Conservation (phyloP, 2,329 filamentous ascomycete genomes). For the Amesomyces nigricolor region DNA sequence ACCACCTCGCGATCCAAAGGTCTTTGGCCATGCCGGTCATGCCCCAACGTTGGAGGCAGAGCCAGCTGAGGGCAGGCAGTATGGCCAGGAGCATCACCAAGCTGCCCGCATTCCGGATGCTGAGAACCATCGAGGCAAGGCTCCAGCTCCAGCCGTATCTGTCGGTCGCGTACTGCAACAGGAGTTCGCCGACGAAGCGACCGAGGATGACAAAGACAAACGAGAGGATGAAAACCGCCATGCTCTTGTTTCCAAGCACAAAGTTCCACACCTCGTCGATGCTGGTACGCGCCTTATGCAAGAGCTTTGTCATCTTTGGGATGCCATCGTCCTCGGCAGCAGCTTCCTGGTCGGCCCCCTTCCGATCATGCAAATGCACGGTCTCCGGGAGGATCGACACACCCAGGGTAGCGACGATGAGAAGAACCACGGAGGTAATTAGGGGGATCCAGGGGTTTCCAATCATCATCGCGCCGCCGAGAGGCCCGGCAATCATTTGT, state of each 20-base stretch:
- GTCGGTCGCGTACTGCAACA: constrained; percentile 50
- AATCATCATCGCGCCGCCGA: constrained; percentile 38
- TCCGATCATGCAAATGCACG: constrained; percentile 29
- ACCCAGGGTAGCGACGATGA: constrained; percentile 29
- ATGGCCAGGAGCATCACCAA: constrained; percentile 36
- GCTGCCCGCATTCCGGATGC: constrained; percentile 35
- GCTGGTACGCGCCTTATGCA: constrained; percentile 26
- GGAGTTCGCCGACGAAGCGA: constrained; percentile 33
- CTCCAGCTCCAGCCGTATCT: constrained; percentile 46
- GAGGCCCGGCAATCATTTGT: constrained; percentile 36
- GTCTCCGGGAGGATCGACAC: constrained; percentile 40
- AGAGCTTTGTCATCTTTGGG: constrained; percentile 17
- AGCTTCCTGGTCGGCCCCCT: neutral
- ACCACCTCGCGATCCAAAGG: constrained; percentile 35
- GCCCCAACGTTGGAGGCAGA: constrained; percentile 31
- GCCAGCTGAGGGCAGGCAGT: constrained; percentile 33
- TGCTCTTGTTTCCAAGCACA: constrained; percentile 34
- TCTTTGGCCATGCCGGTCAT: constrained; percentile 36
- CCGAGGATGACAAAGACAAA: constrained; percentile 32
- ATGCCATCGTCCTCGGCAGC: neutral
- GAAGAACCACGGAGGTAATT: constrained; percentile 31
- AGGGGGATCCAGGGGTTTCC: constrained; percentile 38
- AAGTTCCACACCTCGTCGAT: constrained; percentile 36
- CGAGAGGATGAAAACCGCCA: constrained; percentile 36
- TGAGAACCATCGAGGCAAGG: constrained; percentile 39